phyloP scores from a whole-genome alignment of 805 yeast genomes.

The Hanseniaspora meyeri region DNA sequence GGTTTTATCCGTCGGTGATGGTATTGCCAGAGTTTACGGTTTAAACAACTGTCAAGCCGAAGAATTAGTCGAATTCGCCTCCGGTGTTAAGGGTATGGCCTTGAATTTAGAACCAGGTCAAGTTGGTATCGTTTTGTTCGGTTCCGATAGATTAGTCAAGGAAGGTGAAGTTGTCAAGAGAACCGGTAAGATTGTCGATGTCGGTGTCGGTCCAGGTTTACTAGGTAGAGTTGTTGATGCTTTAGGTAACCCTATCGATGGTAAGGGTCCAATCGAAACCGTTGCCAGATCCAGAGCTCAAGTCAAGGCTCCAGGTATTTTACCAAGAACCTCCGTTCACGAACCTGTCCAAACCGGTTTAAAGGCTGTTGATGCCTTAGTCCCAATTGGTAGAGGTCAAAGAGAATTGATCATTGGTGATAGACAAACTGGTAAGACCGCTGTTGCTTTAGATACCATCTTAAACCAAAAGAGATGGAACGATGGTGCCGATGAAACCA shows the following conservation, averaged over 20 bases:
- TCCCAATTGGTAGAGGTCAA: slow-evolving; percentile 99
- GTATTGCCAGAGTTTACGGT: slow-evolving; percentile 99
- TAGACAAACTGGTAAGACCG: slow-evolving; percentile 99
- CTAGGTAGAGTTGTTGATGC: slow-evolving; percentile 99
- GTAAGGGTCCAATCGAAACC: slow-evolving; percentile 95
- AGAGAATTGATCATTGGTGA: slow-evolving; percentile 99
- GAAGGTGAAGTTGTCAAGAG: slow-evolving; percentile 99
- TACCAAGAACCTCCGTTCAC: slow-evolving; percentile 95
- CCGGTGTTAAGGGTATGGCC: slow-evolving; percentile 99
- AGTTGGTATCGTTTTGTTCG: slow-evolving; percentile 99
- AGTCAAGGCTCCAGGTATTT: slow-evolving; percentile 99
- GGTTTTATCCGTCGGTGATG: slow-evolving; percentile 99
- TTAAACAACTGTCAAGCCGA: slow-evolving; percentile 99
- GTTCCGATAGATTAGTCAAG: slow-evolving; percentile 96
- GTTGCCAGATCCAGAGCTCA: slow-evolving; percentile 85
- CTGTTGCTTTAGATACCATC: slow-evolving; percentile 96
- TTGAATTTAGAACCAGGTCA: slow-evolving; percentile 99
- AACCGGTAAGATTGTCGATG: slow-evolving; percentile 98
- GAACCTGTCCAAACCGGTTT: slow-evolving; percentile 99
- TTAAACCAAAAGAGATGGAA: slow-evolving; percentile 99
- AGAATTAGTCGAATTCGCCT: slow-evolving; percentile 97
- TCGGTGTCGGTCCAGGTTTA: slow-evolving; percentile 95
- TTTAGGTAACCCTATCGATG: slow-evolving; percentile 98
- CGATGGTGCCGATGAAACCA: slow-evolving; percentile 83
- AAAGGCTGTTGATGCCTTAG: slow-evolving; percentile 96